phyloP scores from a whole-genome alignment of 73 alveolate genomes.

The Uronychia setigera region DNA sequence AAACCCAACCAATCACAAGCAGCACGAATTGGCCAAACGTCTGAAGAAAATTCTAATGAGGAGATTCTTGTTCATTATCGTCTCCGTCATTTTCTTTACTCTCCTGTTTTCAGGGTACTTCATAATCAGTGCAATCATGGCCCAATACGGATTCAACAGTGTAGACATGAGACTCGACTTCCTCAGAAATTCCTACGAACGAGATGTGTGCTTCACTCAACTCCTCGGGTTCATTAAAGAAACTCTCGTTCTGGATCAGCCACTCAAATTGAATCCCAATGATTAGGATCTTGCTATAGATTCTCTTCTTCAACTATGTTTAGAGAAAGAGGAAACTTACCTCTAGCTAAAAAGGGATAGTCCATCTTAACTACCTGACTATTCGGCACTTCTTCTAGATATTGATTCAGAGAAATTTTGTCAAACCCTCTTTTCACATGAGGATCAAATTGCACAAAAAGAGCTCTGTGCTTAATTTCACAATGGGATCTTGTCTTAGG shows the following conservation, averaged over 20 bases:
- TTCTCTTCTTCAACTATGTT: neutral
- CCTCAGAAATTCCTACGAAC: neutral
- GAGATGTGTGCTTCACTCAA: neutral
- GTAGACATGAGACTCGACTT: neutral
- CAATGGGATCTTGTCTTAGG: neutral
- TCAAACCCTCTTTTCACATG: neutral
- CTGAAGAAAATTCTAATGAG: neutral
- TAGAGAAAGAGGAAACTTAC: neutral
- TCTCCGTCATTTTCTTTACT: neutral
- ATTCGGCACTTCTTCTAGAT: neutral
- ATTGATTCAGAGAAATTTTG: neutral
- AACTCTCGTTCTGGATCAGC: neutral
- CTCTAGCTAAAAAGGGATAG: neutral
- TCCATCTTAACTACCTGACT: neutral
- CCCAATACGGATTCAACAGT: neutral
- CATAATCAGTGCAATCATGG: constrained; percentile 1
- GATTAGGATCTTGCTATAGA: neutral
- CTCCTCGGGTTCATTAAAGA: neutral
- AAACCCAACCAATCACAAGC: neutral
- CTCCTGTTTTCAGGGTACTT: neutral
- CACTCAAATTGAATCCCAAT: neutral
- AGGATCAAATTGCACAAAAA: neutral
- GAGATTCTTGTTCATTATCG: constrained; percentile 1
- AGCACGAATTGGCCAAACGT: neutral
- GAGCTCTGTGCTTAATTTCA: neutral